Percentiles rank a stretch among this genome's conserved stretches.
phyloP scores from a whole-genome alignment of 2,329 filamentous ascomycete species.

The Penicillium concentricum region DNA sequence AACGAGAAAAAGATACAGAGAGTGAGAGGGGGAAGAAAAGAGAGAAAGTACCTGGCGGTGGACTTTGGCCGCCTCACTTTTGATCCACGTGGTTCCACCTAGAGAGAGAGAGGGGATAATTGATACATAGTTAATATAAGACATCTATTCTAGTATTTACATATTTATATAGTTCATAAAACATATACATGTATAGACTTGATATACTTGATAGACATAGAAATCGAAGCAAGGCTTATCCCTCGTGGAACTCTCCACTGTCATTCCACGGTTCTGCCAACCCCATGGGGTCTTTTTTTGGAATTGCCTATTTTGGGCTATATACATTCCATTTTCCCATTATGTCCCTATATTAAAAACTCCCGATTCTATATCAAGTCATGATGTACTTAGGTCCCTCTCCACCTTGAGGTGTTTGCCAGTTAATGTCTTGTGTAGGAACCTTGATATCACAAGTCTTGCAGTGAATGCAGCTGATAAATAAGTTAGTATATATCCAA shows the following conservation, averaged over 20 bases:
- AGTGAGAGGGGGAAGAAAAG: constrained; percentile 9
- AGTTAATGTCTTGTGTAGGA: constrained; percentile 94
- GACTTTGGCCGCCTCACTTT: constrained; percentile 27
- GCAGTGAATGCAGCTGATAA: constrained; percentile 87
- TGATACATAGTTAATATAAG: not conserved
- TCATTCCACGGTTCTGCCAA: constrained; percentile 27
- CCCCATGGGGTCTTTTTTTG: constrained; percentile 16
- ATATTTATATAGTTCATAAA: not conserved
- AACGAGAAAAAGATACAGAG: not conserved
- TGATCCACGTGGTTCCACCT: constrained; percentile 23
- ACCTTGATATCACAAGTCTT: constrained; percentile 99
- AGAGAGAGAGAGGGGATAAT: not conserved
- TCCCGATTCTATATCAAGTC: constrained; percentile 44
- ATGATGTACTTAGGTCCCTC: constrained; percentile 68
- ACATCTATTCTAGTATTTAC: not conserved
- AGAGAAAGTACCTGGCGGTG: constrained; percentile 24
- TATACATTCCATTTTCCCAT: constrained; percentile 6
- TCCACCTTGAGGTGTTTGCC: constrained; percentile 90
- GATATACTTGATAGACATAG: too few relatives aligned
- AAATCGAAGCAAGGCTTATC: constrained; percentile 6
- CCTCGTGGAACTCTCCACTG: constrained; percentile 24
- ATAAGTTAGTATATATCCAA: constrained; percentile 16
- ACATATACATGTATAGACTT: not conserved
- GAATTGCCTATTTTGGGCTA: constrained; percentile 9
- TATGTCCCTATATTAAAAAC: not conserved